Evolutionary conservation across 2,329 filamentous ascomycete species (phyloP), one percentile per base, ranked within the genome.

Genomic region (Xylariaceae sp.): DNA sequence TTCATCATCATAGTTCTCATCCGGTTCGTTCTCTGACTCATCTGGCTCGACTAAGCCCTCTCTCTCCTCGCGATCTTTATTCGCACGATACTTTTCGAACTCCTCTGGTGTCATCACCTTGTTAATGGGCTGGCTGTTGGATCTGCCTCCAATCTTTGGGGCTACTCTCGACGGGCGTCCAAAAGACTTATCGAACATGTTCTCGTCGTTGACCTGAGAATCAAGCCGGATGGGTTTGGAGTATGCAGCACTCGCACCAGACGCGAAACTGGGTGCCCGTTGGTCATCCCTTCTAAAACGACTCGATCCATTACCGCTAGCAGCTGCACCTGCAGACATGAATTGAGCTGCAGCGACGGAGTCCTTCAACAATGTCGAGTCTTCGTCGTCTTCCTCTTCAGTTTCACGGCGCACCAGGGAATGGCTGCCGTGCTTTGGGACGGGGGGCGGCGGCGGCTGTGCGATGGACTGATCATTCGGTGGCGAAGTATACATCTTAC

Each of bases 101-200:
- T 95, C 81, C 9, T 83, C 87, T 1, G 85, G 85, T 2, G 89
- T 95, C 87, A 95, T 95, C 48, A 93, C 85, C 63, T 93, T 93
- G 60, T 78, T 85, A 16, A 72, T 69, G 8, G 74, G 39, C 60
- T 69, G 7, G 60, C 56, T 36, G 57, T 62, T 38, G 54, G 65
- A 9, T 57, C 55, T 16, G 49, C 50, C 37, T 61, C 45, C 50
- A 30, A 52, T 62, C 29, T 32, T 32, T 7, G 66, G 61, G 11
- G 60, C 58, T 18, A 64, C 49, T 33, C 63, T 63, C 9, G 62
- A 59, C 7, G 65, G 63, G 3, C 65, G 66, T 2, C 64, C 54
- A 8, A 66, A 50, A 28, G 65, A 71, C 18, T 64, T 71, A 43
- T 77, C 74, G 42, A 81, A 81, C 50, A 81, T 76, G 22, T 26